Percentiles rank a stretch among this genome's conserved stretches.
Evolutionary conservation across 179 eudicot genomes (phyloP).

Genomic region (Heliamphora pulchella): DNA sequence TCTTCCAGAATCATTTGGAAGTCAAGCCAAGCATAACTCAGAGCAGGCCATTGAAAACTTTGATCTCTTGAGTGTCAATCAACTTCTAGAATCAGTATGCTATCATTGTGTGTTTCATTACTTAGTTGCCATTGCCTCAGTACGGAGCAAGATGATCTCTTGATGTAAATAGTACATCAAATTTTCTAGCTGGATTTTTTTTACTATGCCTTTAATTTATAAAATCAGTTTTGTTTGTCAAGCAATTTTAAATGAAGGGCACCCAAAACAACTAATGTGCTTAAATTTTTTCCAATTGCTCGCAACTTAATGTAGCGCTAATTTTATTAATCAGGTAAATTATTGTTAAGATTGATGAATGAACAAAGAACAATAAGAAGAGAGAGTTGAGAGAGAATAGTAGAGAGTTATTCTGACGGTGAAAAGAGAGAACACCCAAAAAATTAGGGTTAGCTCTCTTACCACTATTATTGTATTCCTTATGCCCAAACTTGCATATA

Average conservation of each 20-base stretch:
- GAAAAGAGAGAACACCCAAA: too few species aligned
- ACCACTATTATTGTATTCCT: too few species aligned
- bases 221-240: neutral
- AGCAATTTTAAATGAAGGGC: neutral
- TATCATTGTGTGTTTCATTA: conserved; percentile 8
- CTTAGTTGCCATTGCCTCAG: neutral
- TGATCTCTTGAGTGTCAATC: conserved; percentile 62
- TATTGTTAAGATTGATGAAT: neutral
- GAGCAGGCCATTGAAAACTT: conserved; percentile 33
- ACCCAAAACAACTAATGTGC: neutral
- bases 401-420: too few species aligned
- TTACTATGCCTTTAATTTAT: neutral
- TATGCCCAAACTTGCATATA: too few species aligned
- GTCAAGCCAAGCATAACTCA: conserved; percentile 32
- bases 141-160: neutral
- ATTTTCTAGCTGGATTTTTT: neutral
- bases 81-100: conserved; percentile 85
- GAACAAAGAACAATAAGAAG: too few species aligned
- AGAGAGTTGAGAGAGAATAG: too few species aligned
- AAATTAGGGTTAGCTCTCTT: too few species aligned
- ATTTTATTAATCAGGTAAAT: neutral
- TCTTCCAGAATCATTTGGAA: conserved; percentile 25
- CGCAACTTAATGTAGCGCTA: neutral
- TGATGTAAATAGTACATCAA: neutral
- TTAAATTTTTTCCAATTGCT: neutral